Evolutionary conservation across 805 yeast genomes (phyloP).

Genomic region (Yamadazyma philogaea): DNA sequence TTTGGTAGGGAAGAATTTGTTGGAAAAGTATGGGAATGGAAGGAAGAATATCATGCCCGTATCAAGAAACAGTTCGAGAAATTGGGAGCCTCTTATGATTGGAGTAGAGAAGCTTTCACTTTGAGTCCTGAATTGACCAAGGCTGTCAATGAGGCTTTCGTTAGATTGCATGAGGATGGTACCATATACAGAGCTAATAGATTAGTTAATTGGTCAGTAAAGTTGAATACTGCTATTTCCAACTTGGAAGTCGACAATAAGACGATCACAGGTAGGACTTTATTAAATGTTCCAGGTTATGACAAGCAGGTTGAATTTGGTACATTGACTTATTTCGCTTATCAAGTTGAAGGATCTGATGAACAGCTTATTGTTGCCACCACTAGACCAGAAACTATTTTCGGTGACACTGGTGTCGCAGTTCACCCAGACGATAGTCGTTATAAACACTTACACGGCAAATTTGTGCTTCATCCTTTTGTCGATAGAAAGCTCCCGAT

Average conservation of each 20-base stretch:
- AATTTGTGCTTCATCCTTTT: constrained; percentile 87
- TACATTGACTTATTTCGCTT: constrained; percentile 92
- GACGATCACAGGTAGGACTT: constrained; percentile 77
- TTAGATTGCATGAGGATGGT: constrained; percentile 89
- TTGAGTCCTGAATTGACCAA: constrained; percentile 71
- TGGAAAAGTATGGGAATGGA: constrained; percentile 96
- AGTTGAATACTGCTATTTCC: constrained; percentile 90
- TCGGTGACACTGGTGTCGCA: constrained; percentile 97
- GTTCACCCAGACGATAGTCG: constrained; percentile 95
- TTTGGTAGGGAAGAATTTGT: constrained; percentile 88
- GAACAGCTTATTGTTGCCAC: constrained; percentile 92
- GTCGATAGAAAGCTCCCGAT: constrained; percentile 82
- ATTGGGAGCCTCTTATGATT: constrained; percentile 96
- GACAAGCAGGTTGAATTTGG: constrained; percentile 92
- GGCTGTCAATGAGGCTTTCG: constrained; percentile 89
- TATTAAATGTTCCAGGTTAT: constrained; percentile 84
- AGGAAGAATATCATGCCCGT: constrained; percentile 83
- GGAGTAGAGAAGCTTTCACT: constrained; percentile 94
- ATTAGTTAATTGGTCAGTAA: constrained; percentile 94
- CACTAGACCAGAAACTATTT: constrained; percentile 97
- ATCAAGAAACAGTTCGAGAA: constrained; percentile 81
- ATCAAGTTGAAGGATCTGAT: constrained; percentile 78
- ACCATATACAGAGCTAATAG: constrained; percentile 90
- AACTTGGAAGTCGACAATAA: constrained; percentile 95
- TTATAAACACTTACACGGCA: constrained; percentile 93